A percentile compares a stretch with the other conserved stretches of the same genome.
phyloP scores from a whole-genome alignment of 441 rosid genomes.

The Populus trichocarpa region DNA sequence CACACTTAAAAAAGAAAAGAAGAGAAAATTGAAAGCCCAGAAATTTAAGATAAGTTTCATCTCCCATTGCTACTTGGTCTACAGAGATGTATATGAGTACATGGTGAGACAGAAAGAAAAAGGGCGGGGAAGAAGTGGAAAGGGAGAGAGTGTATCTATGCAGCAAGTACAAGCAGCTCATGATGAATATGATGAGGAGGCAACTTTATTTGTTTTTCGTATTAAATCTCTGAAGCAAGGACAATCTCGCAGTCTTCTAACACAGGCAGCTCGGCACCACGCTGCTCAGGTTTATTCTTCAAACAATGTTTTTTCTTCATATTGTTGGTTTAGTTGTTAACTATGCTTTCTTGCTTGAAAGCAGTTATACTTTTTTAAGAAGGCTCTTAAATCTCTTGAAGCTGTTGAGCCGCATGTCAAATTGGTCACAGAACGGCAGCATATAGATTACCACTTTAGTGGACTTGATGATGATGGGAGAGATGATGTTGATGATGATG shows the following conservation, averaged over 20 bases:
- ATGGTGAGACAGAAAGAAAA: conserved; percentile 66
- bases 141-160: conserved; percentile 54
- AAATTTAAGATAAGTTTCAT: conserved; percentile 21
- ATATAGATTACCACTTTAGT: conserved; percentile 74
- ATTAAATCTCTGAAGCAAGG: conserved; percentile 92
- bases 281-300: conserved; percentile 82
- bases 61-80: conserved; percentile 25
- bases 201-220: conserved; percentile 79
- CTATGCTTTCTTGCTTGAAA: conserved; percentile 17
- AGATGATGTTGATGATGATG: conserved; percentile 38
- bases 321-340: conserved; percentile 4
- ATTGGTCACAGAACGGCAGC: conserved; percentile 64
- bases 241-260: conserved; percentile 87
- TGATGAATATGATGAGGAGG: conserved; percentile 75
- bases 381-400: conserved; percentile 83
- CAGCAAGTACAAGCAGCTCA: conserved; percentile 71
- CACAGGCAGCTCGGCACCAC: conserved; percentile 94
- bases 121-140: conserved; percentile 66
- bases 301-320: not conserved
- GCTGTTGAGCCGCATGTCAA: conserved; percentile 68
- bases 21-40: not conserved
- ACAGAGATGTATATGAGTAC: conserved; percentile 65
- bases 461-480: conserved; percentile 61
- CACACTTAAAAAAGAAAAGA: not conserved
- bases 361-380: conserved; percentile 76